Base-by-base conservation (phyloP, 345 rosid genomes). In the Citrus unshiu region DNA sequence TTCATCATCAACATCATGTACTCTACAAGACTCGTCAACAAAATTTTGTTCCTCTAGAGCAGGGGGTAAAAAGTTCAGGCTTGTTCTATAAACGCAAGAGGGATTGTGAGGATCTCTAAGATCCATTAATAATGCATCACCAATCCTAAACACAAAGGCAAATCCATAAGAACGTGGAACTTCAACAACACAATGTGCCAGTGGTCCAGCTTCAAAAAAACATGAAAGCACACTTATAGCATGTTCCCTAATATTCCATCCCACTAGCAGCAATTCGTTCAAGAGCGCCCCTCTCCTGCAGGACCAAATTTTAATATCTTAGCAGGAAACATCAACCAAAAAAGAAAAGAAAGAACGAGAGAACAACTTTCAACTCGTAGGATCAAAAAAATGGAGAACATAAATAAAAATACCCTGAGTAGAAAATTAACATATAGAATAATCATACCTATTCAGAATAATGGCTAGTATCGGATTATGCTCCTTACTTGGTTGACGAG, bases 81-180 rank as follows among this genome's bases (percentile, higher is more conserved):
- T 85, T 60, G 95, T 93, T 81, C 93, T 87, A 80, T 81, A 89
- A 59, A 96, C 85, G 85, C 92, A 91, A 81, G 85, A 83, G 60
- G 98, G 98, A 78, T 85, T 85, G 66, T 81, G 77, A 81, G 91
- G 88, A 90, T 96, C 95, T 81, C 94, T 90, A 74, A 96, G 97
- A 88, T 96, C 99, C 98, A 96, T 94, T 79, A 96, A 84, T 77
- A 96, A 93, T 49, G 81, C 94, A 91, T 96, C 99, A 81, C 99
- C 99, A 81, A 88, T 83, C 89, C 98, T 91, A 63, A 94, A 91
- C 78, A 96, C 83, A 85, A 94, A 89, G 86, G 92, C 98, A 87
- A 88, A 94, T 80, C 99, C 99, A 86, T 72, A 80, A 78, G 93
- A 90, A 79, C 81, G 82, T 76, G 99, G 98, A 80, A 96, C 98